Conservation (phyloP, 2,329 filamentous ascomycete species). For the Fusarium anthophilum region DNA sequence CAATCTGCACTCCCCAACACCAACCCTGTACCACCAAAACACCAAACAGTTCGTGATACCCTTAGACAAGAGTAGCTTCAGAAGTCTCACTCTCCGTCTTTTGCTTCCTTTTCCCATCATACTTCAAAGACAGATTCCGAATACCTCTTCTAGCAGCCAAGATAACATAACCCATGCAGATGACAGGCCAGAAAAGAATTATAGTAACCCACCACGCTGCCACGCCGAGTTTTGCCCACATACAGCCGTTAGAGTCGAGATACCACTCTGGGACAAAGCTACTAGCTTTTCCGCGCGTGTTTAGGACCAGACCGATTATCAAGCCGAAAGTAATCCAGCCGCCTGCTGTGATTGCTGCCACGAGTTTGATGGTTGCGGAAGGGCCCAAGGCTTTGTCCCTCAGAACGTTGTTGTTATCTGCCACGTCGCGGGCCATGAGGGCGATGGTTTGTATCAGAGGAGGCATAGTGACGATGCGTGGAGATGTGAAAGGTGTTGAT, state of each 20-base stretch:
- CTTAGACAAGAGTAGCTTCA: neutral
- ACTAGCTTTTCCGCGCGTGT: conserved; percentile 42
- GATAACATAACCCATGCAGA: conserved; percentile 73
- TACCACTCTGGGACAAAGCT: conserved; percentile 50
- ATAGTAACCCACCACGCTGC: conserved; percentile 44
- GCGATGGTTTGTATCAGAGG: neutral
- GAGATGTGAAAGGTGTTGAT: neutral
- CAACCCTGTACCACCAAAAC: neutral
- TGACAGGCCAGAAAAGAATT: conserved; percentile 60
- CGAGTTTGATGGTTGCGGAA: conserved; percentile 28
- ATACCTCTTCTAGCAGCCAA: conserved; percentile 64
- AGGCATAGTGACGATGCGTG: neutral
- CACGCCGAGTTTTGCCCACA: conserved; percentile 35
- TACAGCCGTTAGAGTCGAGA: conserved; percentile 38
- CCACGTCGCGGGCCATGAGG: neutral
- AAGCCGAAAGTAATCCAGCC: conserved; percentile 47
- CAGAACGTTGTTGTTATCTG: conserved; percentile 4
- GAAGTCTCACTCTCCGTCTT: neutral
- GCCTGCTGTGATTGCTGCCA: conserved; percentile 38
- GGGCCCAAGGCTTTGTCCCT: conserved; percentile 8
- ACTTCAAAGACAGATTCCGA: conserved; percentile 54
- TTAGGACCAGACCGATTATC: conserved; percentile 47
- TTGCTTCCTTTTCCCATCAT: conserved; percentile 52
- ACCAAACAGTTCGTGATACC: neutral
- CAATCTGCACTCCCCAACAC: neutral